A percentile compares a stretch with the other conserved stretches of the same genome.
Conservation (phyloP, 2,329 filamentous ascomycete species). For the Thielaviopsis ethacetica region DNA sequence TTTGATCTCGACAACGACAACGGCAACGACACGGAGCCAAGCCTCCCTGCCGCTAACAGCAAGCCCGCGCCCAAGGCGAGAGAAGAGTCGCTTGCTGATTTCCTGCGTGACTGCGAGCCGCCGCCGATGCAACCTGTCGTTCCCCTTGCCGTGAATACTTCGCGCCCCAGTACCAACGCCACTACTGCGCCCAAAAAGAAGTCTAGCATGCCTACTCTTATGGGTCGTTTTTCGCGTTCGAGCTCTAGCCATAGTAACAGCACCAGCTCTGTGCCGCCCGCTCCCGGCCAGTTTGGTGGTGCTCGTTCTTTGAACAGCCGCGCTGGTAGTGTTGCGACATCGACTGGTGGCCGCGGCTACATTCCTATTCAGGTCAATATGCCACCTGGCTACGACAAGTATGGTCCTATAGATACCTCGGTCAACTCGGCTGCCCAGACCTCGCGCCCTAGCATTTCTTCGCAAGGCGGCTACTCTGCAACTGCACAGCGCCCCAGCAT, state of each 20-base stretch:
- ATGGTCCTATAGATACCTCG: slow-evolving; percentile 18
- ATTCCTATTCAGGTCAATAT: slow-evolving; percentile 37
- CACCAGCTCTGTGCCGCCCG: slow-evolving; percentile 16
- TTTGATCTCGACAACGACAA: slow-evolving; percentile 35
- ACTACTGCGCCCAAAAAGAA: slow-evolving; percentile 41
- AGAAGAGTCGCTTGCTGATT: slow-evolving; percentile 58
- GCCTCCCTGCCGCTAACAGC: slow-evolving; percentile 14
- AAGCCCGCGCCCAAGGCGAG: slow-evolving; percentile 23
- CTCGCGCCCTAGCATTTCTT: slow-evolving; percentile 9
- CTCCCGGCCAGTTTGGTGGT: slow-evolving; percentile 14
- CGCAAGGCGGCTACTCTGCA: slow-evolving; percentile 1
- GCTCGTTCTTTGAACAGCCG: slow-evolving; percentile 23
- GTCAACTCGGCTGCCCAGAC: slow-evolving; percentile 13
- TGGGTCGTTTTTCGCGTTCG: slow-evolving; percentile 36
- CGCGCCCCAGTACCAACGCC: slow-evolving; percentile 19
- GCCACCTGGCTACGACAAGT: slow-evolving; percentile 28
- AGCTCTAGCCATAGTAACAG: slow-evolving; percentile 20
- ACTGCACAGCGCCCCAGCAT: not conserved
- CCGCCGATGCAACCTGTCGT: slow-evolving; percentile 30
- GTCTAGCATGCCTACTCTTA: slow-evolving; percentile 43
- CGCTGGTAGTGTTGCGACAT: slow-evolving; percentile 16
- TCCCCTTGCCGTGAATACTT: slow-evolving; percentile 18
- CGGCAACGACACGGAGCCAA: slow-evolving; percentile 27
- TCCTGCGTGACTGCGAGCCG: slow-evolving; percentile 53
- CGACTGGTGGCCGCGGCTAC: slow-evolving; percentile 24